Evolutionary conservation across 441 rosid genomes (phyloP).

Genomic region (Croton setiger): DNA sequence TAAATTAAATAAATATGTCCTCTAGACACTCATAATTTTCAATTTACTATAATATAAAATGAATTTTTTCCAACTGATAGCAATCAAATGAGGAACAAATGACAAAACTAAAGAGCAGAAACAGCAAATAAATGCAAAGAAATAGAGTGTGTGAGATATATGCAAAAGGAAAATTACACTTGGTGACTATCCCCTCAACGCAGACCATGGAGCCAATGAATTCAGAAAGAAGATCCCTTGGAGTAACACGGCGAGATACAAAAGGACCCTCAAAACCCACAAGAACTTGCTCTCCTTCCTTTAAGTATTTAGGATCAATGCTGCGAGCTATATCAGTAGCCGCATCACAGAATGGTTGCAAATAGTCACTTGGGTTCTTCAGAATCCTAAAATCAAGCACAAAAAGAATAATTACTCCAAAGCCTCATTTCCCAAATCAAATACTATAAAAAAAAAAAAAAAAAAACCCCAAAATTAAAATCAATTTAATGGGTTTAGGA

Average conservation of each 20-base stretch:
- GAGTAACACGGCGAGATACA: constrained; percentile 91
- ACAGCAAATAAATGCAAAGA: background rate
- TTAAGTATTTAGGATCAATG: constrained; percentile 69
- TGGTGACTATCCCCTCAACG: constrained; percentile 92
- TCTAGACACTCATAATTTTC: background rate
- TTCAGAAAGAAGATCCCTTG: constrained; percentile 90
- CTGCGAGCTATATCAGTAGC: constrained; percentile 75
- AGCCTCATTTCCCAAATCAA: background rate
- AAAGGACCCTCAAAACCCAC: constrained; percentile 97
- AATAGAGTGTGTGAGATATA: background rate
- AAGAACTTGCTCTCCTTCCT: constrained; percentile 79
- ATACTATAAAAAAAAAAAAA: background rate
- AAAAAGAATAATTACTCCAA: background rate
- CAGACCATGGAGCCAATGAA: constrained; percentile 97
- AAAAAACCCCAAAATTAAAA: background rate
- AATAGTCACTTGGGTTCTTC: constrained; percentile 73
- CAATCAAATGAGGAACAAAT: background rate
- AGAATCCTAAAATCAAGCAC: constrained; percentile 50
- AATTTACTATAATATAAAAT: background rate
- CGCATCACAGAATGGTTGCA: constrained; percentile 93
- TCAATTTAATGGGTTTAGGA: background rate
- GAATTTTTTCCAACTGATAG: background rate
- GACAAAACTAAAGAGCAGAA: background rate
- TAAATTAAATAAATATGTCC: background rate
- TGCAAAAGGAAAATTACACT: constrained; percentile 49